These are phyloP conservation scores for Tripterygium wilfordii DNA, from an alignment of 177 flowering plant species.

Conservation along the genomic window DNA sequence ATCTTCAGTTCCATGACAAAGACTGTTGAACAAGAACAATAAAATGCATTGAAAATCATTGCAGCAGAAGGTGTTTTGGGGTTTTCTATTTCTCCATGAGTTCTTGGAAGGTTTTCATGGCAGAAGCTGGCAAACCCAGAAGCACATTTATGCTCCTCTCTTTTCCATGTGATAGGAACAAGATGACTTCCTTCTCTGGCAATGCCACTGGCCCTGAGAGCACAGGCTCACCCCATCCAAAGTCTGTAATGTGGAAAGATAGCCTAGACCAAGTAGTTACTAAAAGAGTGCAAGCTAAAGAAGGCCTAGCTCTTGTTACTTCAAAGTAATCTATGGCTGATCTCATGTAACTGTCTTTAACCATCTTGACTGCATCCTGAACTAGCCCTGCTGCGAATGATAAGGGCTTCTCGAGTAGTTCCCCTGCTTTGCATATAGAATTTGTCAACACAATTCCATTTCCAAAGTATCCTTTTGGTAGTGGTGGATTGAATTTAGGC, in stretches of 20 bases:
- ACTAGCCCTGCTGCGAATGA: conserved; percentile 36
- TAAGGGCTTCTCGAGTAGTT: conserved; percentile 42
- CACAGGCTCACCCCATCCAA: conserved; percentile 74
- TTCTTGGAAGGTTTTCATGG: conserved; percentile 53
- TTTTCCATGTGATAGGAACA: conserved; percentile 62
- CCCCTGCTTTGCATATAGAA: conserved; percentile 45
- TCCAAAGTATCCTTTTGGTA: conserved; percentile 45
- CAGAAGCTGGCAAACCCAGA: conserved; percentile 58
- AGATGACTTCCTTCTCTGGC: conserved; percentile 62
- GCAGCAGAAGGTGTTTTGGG: neutral
- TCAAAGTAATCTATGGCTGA: conserved; percentile 47
- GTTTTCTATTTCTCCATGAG: conserved; percentile 21
- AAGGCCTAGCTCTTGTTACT: conserved; percentile 51
- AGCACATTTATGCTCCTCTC: conserved; percentile 67
- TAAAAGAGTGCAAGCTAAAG: conserved; percentile 48
- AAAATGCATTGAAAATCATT: no score
- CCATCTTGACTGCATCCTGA: conserved; percentile 29
- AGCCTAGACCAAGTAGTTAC: conserved; percentile 70
- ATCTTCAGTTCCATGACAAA: no score
- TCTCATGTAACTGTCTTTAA: conserved; percentile 35
- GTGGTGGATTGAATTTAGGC: conserved; percentile 29
- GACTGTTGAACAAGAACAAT: no score
- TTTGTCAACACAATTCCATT: conserved; percentile 52
- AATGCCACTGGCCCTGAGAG: conserved; percentile 55
- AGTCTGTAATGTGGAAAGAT: conserved; percentile 52